Evolutionary conservation across 371 early-diverging fungal species (phyloP).

Genomic region (Saksenaea oblongispora): DNA sequence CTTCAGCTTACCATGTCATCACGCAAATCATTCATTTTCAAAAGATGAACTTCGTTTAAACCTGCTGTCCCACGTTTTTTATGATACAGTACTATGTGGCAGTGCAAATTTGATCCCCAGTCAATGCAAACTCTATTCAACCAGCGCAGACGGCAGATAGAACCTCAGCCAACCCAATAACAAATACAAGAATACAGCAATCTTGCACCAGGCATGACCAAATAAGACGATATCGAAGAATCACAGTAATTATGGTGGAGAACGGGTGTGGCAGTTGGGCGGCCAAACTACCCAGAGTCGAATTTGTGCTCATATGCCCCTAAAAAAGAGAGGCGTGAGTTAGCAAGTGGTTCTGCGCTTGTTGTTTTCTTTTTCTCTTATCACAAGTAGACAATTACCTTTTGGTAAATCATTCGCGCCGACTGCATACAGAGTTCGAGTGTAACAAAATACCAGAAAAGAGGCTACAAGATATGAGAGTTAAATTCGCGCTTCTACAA

Average conservation of each 20-base stretch:
- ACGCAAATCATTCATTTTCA: too few relatives aligned
- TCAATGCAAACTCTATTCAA: too few relatives aligned
- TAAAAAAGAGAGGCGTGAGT: conserved; percentile 1
- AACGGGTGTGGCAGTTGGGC: conserved; percentile 57
- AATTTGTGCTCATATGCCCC: conserved; percentile 41
- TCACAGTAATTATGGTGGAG: conserved; percentile 44
- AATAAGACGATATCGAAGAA: conserved; percentile 62
- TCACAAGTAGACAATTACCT: conserved; percentile 26
- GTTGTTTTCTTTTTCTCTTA: background rate
- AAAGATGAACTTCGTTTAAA: too few relatives aligned
- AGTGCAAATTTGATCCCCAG: conserved; percentile 38
- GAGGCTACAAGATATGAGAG: conserved; percentile 32
- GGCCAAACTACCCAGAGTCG: conserved; percentile 44
- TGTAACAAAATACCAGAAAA: conserved; percentile 68
- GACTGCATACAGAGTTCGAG: conserved; percentile 58
- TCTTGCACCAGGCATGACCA: conserved; percentile 60
- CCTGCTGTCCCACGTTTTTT: too few relatives aligned
- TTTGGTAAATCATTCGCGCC: conserved; percentile 51
- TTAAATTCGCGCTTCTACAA: background rate
- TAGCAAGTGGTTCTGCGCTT: background rate
- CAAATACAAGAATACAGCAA: conserved; percentile 54
- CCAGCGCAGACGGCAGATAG: conserved; percentile 23
- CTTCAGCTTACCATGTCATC: too few relatives aligned
- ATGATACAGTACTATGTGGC: too few relatives aligned
- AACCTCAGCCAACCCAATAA: conserved; percentile 52